These are phyloP conservation scores for Moesziomyces parantarcticus DNA, from an alignment of 1,284 basidiomycete species.

Conservation along the genomic window DNA sequence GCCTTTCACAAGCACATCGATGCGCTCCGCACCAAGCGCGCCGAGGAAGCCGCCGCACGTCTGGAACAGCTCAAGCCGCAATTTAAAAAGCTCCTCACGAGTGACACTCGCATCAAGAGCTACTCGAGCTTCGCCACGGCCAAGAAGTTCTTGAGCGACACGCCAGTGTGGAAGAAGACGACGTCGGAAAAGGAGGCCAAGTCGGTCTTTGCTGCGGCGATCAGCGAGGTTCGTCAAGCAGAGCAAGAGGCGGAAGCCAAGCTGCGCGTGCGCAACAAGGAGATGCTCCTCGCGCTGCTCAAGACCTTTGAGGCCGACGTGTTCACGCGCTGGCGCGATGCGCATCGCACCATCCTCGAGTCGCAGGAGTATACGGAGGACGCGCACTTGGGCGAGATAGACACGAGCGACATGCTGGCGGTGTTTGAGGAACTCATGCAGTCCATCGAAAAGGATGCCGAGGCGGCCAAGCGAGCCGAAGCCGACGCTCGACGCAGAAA, in stretches of 20 bases:
- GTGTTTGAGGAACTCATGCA: constrained; percentile 64
- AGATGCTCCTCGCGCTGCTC: constrained; percentile 60
- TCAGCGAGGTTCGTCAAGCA: constrained; percentile 41
- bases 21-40: constrained; percentile 54
- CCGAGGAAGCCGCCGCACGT: constrained; percentile 36
- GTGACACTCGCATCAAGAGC: constrained; percentile 45
- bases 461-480: constrained; percentile 22
- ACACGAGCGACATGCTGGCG: constrained; percentile 56
- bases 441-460: constrained; percentile 54
- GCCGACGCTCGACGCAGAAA: constrained; percentile 15
- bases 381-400: constrained; percentile 49
- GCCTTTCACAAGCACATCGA: constrained; percentile 72
- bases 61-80: constrained; percentile 50
- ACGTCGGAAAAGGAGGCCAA: constrained; percentile 48
- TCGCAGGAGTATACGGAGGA: constrained; percentile 58
- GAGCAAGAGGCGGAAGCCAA: constrained; percentile 39
- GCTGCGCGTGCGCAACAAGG: constrained; percentile 51
- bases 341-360: constrained; percentile 60
- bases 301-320: constrained; percentile 62
- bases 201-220: constrained; percentile 43
- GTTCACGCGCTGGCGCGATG: constrained; percentile 64
- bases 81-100: constrained; percentile 28
- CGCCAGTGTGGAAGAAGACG: constrained; percentile 36
- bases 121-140: constrained; percentile 56
- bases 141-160: constrained; percentile 36